Evolutionary conservation across 2,329 filamentous ascomycete genomes (phyloP).

Genomic region (Tolypocladium paradoxum): DNA sequence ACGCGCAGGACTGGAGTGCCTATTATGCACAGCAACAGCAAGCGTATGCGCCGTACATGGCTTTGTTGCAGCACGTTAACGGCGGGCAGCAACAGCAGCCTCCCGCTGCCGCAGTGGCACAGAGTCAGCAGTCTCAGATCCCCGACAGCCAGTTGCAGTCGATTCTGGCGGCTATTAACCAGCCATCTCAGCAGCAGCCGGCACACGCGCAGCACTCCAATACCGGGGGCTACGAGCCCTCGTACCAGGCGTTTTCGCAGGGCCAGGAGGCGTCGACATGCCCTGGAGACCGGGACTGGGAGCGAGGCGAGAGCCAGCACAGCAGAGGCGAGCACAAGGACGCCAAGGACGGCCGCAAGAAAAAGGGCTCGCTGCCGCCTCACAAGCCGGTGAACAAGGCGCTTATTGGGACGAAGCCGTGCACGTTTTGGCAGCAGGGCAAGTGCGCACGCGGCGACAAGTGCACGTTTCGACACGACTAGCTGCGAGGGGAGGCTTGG

Average conservation of each 20-base stretch:
- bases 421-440: constrained; percentile 59
- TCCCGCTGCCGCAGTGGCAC: constrained; percentile 4
- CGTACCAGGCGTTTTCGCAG: constrained; percentile 23
- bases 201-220: constrained; percentile 10
- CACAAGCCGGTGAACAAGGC: constrained; percentile 41
- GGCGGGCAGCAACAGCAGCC: constrained; percentile 19
- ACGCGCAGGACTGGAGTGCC: constrained; percentile 15
- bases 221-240: constrained; percentile 19
- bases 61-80: constrained; percentile 28
- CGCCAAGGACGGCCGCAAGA: constrained; percentile 28
- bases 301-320: constrained; percentile 20
- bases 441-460: constrained; percentile 63
- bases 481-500: neutral
- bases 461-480: constrained; percentile 64
- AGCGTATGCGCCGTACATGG: constrained; percentile 31
- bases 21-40: constrained; percentile 25
- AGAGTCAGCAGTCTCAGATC: constrained; percentile 16
- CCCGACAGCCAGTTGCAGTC: constrained; percentile 31
- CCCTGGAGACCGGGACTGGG: constrained; percentile 22
- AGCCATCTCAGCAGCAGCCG: constrained; percentile 16
- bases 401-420: constrained; percentile 55
- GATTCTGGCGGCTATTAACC: constrained; percentile 31
- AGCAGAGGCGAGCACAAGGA: constrained; percentile 19
- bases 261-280: constrained; percentile 17
- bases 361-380: constrained; percentile 27